These are phyloP conservation scores for Agrocybe chaxingu DNA, from an alignment of 768 basidiomycete genomes.

Conservation along the genomic window DNA sequence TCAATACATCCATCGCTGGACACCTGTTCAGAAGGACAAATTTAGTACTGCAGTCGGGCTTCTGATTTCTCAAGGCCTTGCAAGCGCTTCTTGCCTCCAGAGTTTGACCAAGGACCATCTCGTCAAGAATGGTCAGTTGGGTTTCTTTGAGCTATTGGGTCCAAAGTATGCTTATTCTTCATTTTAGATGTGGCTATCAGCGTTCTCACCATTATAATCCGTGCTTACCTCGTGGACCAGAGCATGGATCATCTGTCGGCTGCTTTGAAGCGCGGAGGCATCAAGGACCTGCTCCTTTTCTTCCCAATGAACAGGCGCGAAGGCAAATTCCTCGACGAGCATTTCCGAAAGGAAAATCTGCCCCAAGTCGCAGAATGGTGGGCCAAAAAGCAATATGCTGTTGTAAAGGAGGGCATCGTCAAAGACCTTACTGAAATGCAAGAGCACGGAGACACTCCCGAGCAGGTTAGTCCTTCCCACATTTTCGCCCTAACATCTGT, in stretches of 20 bases:
- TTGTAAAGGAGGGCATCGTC: constrained; percentile 75
- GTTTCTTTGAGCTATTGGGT: constrained; percentile 1
- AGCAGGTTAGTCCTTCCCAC: constrained; percentile 47
- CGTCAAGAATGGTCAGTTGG: constrained; percentile 79
- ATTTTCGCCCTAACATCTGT: constrained; percentile 8
- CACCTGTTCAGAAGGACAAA: constrained; percentile 73
- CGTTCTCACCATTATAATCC: constrained; percentile 77
- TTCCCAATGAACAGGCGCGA: constrained; percentile 85
- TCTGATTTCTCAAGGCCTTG: constrained; percentile 80
- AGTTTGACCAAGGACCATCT: constrained; percentile 91
- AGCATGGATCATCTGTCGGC: constrained; percentile 86
- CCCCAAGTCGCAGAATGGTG: constrained; percentile 90
- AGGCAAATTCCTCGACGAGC: constrained; percentile 70
- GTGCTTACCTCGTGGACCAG: constrained; percentile 76
- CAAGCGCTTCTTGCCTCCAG: constrained; percentile 71
- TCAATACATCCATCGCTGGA: constrained; percentile 89
- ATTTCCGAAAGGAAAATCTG: constrained; percentile 81
- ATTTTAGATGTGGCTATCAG: constrained; percentile 68
- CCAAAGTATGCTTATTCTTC: neutral
- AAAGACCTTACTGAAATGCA: constrained; percentile 67
- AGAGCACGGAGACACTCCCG: constrained; percentile 63
- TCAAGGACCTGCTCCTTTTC: constrained; percentile 83
- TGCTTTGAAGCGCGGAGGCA: constrained; percentile 77
- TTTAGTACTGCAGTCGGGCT: constrained; percentile 79
- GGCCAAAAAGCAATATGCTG: constrained; percentile 83